Conservation (phyloP, 1,139 yeast species). For the Sugiyamaella sp. region DNA sequence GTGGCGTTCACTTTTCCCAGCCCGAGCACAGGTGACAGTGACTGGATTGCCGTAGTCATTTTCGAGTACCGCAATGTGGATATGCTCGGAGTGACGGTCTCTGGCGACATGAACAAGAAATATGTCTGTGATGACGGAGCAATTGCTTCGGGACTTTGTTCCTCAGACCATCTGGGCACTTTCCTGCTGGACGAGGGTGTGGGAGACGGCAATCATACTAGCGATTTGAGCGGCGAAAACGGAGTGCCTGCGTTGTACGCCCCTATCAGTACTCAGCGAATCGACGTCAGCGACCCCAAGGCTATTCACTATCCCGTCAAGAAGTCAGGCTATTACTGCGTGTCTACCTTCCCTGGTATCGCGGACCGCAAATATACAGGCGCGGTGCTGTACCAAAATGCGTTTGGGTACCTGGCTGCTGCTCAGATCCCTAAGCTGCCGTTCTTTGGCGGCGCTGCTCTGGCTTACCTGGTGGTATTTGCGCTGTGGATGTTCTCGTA, state of each 20-base stretch:
- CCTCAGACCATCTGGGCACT: constrained; percentile 55
- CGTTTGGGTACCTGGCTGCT: constrained; percentile 88
- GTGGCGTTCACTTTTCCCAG: constrained; percentile 47
- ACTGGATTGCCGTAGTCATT: constrained; percentile 64
- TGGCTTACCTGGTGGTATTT: constrained; percentile 79
- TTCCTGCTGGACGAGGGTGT: constrained; percentile 43
- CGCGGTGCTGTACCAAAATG: constrained; percentile 77
- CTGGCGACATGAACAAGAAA: constrained; percentile 45
- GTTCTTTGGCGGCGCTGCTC: constrained; percentile 81
- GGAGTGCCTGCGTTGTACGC: constrained; percentile 45
- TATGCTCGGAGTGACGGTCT: constrained; percentile 59
- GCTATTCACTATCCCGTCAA: constrained; percentile 65
- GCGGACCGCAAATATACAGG: constrained; percentile 57
- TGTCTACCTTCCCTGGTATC: constrained; percentile 60
- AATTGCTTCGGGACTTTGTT: constrained; percentile 61
- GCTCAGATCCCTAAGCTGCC: constrained; percentile 90
- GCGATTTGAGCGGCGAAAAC: constrained; percentile 9
- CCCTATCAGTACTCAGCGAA: constrained; percentile 58
- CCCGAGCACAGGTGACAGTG: constrained; percentile 45
- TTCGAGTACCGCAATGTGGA: constrained; percentile 83
- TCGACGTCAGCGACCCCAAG: constrained; percentile 54
- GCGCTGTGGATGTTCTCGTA: constrained; percentile 84
- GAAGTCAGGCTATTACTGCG: constrained; percentile 89
- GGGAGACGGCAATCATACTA: constrained; percentile 16
- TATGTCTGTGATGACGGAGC: constrained; percentile 80